Evolutionary conservation across 2,329 filamentous ascomycete genomes (phyloP).

Genomic region (Aspergillus glaucus): DNA sequence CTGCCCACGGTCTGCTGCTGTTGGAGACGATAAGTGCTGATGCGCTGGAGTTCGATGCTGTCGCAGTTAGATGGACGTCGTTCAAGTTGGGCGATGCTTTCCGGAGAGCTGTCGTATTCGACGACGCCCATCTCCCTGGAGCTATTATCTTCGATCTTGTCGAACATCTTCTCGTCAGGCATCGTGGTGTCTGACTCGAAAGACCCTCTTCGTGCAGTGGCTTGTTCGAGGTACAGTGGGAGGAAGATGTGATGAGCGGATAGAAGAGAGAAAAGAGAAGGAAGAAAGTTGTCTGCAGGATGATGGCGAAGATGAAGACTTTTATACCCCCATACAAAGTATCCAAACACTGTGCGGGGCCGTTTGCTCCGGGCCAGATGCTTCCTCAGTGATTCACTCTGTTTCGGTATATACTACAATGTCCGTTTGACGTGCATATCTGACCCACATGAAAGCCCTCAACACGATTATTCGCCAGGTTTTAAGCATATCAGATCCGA

Average conservation of each 20-base stretch:
- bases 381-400: no score
- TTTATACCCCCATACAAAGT: no score
- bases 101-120: not conserved
- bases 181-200: not conserved
- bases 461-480: no score
- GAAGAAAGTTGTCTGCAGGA: no score
- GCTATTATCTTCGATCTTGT: not conserved
- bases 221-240: not conserved
- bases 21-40: slow-evolving; percentile 21
- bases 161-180: not conserved
- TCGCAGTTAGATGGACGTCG: not conserved
- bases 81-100: not conserved
- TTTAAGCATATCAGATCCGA: no score
- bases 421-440: no score
- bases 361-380: no score
- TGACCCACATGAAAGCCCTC: no score
- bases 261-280: no score
- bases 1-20: slow-evolving; percentile 23
- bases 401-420: no score
- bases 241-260: not conserved
- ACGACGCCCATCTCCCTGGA: not conserved
- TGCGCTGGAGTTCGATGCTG: slow-evolving; percentile 9
- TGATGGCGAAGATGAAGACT: no score
- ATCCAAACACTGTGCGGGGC: no score
- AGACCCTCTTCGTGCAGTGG: not conserved